These are phyloP conservation scores for Eutrema yunnanense DNA, from an alignment of 345 rosid genomes.

Conservation along the genomic window DNA sequence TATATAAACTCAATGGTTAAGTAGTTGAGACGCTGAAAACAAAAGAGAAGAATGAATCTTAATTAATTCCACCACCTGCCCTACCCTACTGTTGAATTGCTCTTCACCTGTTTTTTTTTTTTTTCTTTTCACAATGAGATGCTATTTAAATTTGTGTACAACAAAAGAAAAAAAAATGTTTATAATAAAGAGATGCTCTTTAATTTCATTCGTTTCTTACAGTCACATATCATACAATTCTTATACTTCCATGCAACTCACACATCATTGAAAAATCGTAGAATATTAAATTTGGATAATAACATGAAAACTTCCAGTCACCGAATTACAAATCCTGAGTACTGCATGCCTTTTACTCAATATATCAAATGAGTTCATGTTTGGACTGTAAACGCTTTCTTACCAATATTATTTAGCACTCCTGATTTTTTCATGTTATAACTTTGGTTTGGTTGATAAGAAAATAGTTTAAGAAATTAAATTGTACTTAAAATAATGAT, in stretches of 20 bases:
- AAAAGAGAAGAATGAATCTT: not conserved
- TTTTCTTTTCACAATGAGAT: not conserved
- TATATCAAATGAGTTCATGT: not conserved
- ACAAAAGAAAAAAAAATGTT: no score
- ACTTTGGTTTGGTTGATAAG: no score
- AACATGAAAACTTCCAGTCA: not conserved
- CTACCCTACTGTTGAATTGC: not conserved
- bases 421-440: no score
- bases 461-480: no score
- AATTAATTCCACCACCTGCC: not conserved
- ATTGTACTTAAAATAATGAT: no score
- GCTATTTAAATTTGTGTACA: no score
- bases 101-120: not conserved
- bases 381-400: not conserved
- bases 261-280: not conserved
- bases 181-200: no score
- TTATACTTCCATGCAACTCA: no score
- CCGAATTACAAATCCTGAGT: not conserved
- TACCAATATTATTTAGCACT: not conserved
- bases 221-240: no score
- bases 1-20: not conserved
- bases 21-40: conserved; percentile 19
- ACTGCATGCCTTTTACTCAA: not conserved
- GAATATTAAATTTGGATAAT: not conserved
- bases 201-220: no score